Evolutionary conservation across 768 basidiomycete species (phyloP), one percentile per base, ranked within the genome.

Genomic region (Paxillus involutus): DNA sequence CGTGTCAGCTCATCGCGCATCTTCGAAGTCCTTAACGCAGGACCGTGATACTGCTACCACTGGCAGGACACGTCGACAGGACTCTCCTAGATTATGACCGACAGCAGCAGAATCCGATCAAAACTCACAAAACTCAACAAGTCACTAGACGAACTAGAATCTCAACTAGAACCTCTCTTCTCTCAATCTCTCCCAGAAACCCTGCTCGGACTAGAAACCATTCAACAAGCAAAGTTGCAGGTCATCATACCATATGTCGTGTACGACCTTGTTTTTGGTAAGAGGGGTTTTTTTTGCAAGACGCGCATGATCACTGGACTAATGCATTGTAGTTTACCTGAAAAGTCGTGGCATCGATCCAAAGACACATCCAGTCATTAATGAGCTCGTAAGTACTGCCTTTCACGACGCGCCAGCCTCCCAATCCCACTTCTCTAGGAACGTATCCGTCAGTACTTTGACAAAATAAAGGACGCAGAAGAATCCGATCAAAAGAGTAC

Each of bases 251-350:
- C 90, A n/a, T 94, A 94, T 70, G 76, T 91, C 30, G 78, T 88
- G 3, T 91, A 94, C 63, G 91, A 93, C 68, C 78, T 94, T 10
- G 73, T 92, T n/a, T 92, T 91, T 72, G 85, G 92, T 92, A 58
- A 59, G 85, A 75, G 5, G 40, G 16, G 14, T 14, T 1, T 4
- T 6, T 30, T 56, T 12, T 53, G 29, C 29, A 33, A 4, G 33
- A 29, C 11, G 30, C 50, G 57, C 14, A 58, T 40, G 36, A 21
- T 24, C n/a, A 21, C 24, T 4, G 12, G 1, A 26, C 3, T 53
- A 3, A 46, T 43, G 43, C 2, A 24, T 42, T 16, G 14, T 48
- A 94, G 91, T 92, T 40, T 93, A 93, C 67, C 77, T 94, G 40
- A 92, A 89, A 71, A 79, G 88, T 29, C 78, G 80, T 56, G 91